These are phyloP conservation scores for Helichrysum umbraculigerum DNA, from an alignment of 129 eudicot genomes.

Conservation along the genomic window DNA sequence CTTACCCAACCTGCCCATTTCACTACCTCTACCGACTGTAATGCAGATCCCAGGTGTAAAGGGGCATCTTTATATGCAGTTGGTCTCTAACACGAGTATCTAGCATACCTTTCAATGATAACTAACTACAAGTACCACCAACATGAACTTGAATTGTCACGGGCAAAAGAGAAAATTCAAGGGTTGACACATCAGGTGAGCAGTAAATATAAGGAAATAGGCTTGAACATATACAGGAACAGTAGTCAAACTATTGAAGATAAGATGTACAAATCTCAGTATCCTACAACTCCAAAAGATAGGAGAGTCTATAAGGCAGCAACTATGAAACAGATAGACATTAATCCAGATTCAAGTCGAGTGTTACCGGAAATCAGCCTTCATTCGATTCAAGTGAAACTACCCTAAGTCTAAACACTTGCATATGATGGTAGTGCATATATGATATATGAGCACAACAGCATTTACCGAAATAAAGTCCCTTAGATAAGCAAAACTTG, in stretches of 20 bases:
- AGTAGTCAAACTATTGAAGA: background rate
- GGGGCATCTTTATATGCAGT: background rate
- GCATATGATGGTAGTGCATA: background rate
- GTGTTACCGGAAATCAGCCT: background rate
- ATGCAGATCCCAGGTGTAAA: background rate
- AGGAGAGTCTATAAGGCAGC: background rate
- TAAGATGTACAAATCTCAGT: background rate
- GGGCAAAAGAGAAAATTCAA: background rate
- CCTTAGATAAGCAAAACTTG: background rate
- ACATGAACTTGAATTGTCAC: background rate
- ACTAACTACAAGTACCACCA: constrained; percentile 10
- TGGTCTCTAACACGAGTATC: background rate
- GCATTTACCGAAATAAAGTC: background rate
- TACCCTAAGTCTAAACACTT: background rate
- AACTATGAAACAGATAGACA: background rate
- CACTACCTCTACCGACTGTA: background rate
- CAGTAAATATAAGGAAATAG: background rate
- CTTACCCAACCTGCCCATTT: background rate
- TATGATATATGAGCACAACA: background rate
- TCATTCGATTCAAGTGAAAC: background rate
- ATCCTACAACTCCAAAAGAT: background rate
- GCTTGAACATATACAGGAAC: background rate
- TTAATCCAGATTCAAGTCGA: background rate
- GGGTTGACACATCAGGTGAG: background rate
- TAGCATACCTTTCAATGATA: background rate